Evolutionary conservation across 78 protist genomes (phyloP).

Genomic region (Polysphondylium violaceum): DNA sequence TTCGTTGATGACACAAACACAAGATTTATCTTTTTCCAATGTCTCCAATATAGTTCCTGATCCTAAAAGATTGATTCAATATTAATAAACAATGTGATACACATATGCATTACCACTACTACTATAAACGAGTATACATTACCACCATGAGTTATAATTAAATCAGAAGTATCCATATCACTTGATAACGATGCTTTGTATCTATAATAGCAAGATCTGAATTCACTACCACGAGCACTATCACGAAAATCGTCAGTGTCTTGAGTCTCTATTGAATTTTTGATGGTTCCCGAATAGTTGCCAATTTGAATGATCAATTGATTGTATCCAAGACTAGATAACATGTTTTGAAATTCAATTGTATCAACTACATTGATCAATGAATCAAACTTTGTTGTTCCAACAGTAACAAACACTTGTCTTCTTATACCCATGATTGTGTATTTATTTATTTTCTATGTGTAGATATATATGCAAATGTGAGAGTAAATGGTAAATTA

Average conservation of each 20-base stretch:
- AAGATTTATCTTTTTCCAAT: conserved; percentile 53
- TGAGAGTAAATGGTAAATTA: no score
- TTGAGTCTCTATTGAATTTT: not conserved
- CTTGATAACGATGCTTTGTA: conserved; percentile 37
- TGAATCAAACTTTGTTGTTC: conserved; percentile 80
- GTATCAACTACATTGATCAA: conserved; percentile 48
- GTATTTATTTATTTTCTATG: no score
- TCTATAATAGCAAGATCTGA: conserved; percentile 16
- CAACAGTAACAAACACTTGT: conserved; percentile 84
- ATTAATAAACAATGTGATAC: not conserved
- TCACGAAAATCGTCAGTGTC: no score
- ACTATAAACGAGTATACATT: not conserved
- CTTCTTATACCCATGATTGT: no score
- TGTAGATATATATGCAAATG: no score
- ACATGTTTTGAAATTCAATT: conserved; percentile 28
- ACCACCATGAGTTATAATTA: conserved; percentile 68
- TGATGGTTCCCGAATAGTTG: not conserved
- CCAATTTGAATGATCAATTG: conserved; percentile 51
- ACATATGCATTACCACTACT: not conserved
- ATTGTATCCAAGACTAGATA: conserved; percentile 31
- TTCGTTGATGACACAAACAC: conserved; percentile 54
- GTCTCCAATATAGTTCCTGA: conserved; percentile 63
- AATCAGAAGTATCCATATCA: conserved; percentile 25
- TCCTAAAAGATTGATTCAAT: conserved; percentile 10
- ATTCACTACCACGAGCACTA: not conserved